These are phyloP conservation scores for Sindora glabra DNA, from an alignment of 306 rosid genomes.

Conservation along the genomic window DNA sequence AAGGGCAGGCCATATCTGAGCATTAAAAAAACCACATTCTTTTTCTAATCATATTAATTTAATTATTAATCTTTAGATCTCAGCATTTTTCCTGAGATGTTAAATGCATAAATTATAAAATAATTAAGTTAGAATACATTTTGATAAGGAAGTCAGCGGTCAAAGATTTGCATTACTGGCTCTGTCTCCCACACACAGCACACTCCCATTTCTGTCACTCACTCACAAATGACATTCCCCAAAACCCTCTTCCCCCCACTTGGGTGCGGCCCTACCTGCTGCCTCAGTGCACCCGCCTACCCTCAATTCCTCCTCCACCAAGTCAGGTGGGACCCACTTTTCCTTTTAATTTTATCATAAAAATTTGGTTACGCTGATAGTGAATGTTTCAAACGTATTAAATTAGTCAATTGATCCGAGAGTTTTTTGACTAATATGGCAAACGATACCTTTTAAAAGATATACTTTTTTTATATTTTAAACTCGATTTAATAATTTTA, in stretches of 20 bases:
- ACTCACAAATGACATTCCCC: conserved; percentile 47
- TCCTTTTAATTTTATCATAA: background rate
- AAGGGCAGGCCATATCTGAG: no score
- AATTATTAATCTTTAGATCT: background rate
- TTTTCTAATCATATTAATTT: background rate
- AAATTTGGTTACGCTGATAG: no score
- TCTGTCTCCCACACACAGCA: conserved; percentile 55
- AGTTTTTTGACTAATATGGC: no score
- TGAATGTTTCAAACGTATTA: no score
- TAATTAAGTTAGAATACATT: conserved; percentile 13
- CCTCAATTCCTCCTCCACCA: conserved; percentile 17
- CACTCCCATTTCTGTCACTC: conserved; percentile 24
- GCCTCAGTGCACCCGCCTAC: conserved; percentile 56
- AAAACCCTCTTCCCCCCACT: conserved; percentile 45
- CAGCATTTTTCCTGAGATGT: conserved; percentile 31
- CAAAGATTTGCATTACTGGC: conserved; percentile 36
- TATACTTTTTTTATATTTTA: no score
- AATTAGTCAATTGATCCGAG: no score
- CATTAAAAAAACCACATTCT: background rate
- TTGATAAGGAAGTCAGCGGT: conserved; percentile 24
- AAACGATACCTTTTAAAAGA: no score
- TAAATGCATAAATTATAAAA: conserved; percentile 9
- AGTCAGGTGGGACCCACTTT: background rate
- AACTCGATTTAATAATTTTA: no score
- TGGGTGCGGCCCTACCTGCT: conserved; percentile 58